These are phyloP conservation scores for Kluyveromyces nonfermentans DNA, from an alignment of 805 yeast genomes.

Conservation along the genomic window DNA sequence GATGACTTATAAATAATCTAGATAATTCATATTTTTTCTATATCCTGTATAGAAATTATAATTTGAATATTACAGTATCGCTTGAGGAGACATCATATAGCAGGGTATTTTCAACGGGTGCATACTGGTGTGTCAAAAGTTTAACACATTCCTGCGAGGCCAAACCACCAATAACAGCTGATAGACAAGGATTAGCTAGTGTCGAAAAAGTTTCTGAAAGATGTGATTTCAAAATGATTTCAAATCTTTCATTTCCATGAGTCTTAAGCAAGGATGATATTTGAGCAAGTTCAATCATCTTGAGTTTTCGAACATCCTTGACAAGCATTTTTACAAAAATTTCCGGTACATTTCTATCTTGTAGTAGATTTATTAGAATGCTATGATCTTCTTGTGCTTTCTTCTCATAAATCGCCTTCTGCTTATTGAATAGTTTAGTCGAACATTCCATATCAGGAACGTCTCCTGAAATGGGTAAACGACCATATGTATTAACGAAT, in stretches of 20 bases:
- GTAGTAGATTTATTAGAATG: conserved; percentile 18
- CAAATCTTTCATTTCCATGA: background rate
- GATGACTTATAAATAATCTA: conserved; percentile 39
- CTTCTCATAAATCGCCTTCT: conserved; percentile 48
- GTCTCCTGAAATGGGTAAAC: conserved; percentile 62
- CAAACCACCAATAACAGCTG: conserved; percentile 74
- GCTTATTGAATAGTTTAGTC: conserved; percentile 47
- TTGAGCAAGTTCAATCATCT: conserved; percentile 30
- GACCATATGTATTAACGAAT: background rate
- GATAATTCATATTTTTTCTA: background rate
- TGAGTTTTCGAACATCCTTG: conserved; percentile 29
- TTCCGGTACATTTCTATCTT: background rate
- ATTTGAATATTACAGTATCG: conserved; percentile 35
- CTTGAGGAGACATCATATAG: conserved; percentile 66
- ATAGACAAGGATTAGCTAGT: conserved; percentile 3
- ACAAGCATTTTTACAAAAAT: background rate
- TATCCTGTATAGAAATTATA: conserved; percentile 10
- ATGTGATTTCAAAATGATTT: background rate
- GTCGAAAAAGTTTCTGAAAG: background rate
- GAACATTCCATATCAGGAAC: conserved; percentile 87
- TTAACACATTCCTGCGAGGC: conserved; percentile 81
- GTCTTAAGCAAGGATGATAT: background rate
- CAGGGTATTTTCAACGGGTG: conserved; percentile 62
- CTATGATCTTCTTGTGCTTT: conserved; percentile 45
- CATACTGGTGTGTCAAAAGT: conserved; percentile 65